Base-by-base conservation (phyloP, 805 yeast species). In the Scheffersomyces ergatensis region DNA sequence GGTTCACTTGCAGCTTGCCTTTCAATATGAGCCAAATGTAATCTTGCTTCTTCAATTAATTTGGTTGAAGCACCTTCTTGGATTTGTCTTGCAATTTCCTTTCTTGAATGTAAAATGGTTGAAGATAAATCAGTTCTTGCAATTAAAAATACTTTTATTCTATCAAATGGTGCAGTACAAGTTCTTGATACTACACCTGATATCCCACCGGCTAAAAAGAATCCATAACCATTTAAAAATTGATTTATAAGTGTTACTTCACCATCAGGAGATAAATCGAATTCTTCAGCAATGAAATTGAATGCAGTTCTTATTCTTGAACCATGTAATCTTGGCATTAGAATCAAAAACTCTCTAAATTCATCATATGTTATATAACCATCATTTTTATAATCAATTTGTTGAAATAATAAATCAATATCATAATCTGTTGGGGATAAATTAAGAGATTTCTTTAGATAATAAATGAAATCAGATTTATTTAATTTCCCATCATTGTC, bases 141-240 rank as follows among this genome's bases (percentile, higher is more conserved):
- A 54, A 93, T 93, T 37, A 93, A 68, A 52, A 87, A 93, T 12
- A 93, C 98, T 60, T 93, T 93, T 17, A 93, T 78, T 58, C 99
- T 77, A 62, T 93, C 99, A 48, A 93, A 87, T 9, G 99, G 99
- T 0, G 98, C 99, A 0, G 99, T 93, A 53, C 93, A 85, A 0
- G 98, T 89, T 65, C 99, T 80, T 12, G 97, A 89, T 3, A 93
- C 85, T 2, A 92, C 99, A 2, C 99, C 99, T 1, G 97, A 86
- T 16, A 90, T 62, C 0, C 99, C 99, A 30, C 99, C 99, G 1
- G 97, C 96, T 25, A 90, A 65, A 56, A 93, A 93, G 62, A 80
- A 93, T 1, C 97, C 97, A 46, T 89, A 75, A 24, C 97, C 96
- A 56, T 85, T 81, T 37, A 86, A 64, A 39, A 86, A 76, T 47